A percentile compares a stretch with the other conserved stretches of the same genome.
Conservation (phyloP, 768 basidiomycete genomes). For the Sarcodon sp. region DNA sequence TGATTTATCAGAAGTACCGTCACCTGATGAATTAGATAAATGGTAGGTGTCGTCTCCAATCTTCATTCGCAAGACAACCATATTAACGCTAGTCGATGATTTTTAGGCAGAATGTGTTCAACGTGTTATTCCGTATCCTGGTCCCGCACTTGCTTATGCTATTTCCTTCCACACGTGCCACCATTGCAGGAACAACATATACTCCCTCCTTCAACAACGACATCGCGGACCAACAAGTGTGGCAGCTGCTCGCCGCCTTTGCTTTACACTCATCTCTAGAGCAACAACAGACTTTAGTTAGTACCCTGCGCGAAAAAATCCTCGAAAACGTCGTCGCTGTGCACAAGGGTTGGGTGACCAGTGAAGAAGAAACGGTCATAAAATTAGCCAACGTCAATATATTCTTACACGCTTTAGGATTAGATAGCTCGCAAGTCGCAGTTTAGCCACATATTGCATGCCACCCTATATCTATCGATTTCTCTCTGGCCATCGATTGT, state of each 20-base stretch:
- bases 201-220: conserved; percentile 33
- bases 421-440: conserved; percentile 63
- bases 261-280: conserved; percentile 75
- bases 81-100: conserved; percentile 1
- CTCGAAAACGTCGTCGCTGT: conserved; percentile 79
- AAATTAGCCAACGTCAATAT: conserved; percentile 91
- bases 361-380: conserved; percentile 63
- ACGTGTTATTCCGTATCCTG: conserved; percentile 75
- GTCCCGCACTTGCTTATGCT: conserved; percentile 63
- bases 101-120: conserved; percentile 74
- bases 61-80: conserved; percentile 3
- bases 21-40: conserved; percentile 67
- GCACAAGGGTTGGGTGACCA: conserved; percentile 58
- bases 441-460: conserved; percentile 13
- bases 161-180: conserved; percentile 79
- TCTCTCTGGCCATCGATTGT: no score
- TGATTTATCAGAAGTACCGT: conserved; percentile 43
- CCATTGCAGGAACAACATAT: conserved; percentile 21
- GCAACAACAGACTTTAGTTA: conserved; percentile 84
- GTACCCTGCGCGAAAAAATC: conserved; percentile 82
- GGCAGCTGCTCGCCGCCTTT: conserved; percentile 86
- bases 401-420: conserved; percentile 69
- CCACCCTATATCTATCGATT: no score
- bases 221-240: conserved; percentile 79
- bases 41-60: conserved; percentile 34